Evolutionary conservation across 2,329 filamentous ascomycete genomes (phyloP), one percentile per base, ranked within the genome.

Genomic region (Penicillium sp.): DNA sequence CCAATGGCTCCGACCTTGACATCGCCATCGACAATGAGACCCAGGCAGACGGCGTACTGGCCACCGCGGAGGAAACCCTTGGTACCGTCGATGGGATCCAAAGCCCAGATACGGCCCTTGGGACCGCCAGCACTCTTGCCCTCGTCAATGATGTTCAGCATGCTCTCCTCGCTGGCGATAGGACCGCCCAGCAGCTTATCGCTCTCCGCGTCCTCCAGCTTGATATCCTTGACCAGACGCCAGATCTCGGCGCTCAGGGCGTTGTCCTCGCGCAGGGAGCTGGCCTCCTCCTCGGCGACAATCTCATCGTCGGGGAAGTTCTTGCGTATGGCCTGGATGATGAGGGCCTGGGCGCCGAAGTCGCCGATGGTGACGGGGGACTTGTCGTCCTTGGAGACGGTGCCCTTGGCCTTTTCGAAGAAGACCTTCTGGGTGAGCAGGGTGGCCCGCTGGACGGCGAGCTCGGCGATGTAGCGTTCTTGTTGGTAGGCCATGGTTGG

Each of bases 351-450:
- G 39, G 95, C 96, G 72, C 95, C 95, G 76, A 96, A 98, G 81
- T 99, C 95, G 75, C 94, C 95, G 70, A 98, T 95, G 17, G 95
- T 99, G 70, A 99, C 95, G 66, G 95, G 95, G 10, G 93, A 96
- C 75, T 91, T 92, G 83, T 99, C 95, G 77, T 91, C 89, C 82
- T 99, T 99, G 75, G 89, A 90, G 54, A 96, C 84, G 48, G 95
- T 97, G 69, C 94, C 94, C 81, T 98, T 98, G 70, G 92, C 90
- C 78, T 94, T 95, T 69, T 94, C 90, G 79, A 92, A 83, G 81
- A 90, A 91, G 73, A 92, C 90, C 63, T 85, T 85, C 76, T 91
- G 90, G 54, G 90, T 92, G 59, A 92, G 84, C 65, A 92, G 82
- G 22, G 86, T 82, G 28, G 90, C 93, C 65, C 93, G 87, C 80